phyloP scores from a whole-genome alignment of 1,284 basidiomycete genomes.

The Leucoagaricus sp. region DNA sequence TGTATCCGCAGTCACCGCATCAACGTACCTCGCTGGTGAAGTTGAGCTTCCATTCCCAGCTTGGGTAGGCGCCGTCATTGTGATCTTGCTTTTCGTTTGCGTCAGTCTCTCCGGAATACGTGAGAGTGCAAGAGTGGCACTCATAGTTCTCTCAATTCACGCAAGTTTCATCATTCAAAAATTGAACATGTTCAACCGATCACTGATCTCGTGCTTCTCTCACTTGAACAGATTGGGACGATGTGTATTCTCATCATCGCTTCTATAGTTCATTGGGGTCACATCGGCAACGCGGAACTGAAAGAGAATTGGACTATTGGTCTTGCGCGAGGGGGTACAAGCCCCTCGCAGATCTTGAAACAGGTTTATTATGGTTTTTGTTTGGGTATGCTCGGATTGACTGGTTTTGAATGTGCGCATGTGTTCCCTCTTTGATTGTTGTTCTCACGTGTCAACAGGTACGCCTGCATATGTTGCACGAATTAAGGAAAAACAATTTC shows the following conservation, averaged over 20 bases:
- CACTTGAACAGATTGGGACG: slow-evolving; percentile 48
- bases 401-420: slow-evolving; percentile 63
- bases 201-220: background rate
- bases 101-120: slow-evolving; percentile 60
- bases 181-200: too few relatives aligned
- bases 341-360: slow-evolving; percentile 35
- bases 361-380: slow-evolving; percentile 67
- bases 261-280: slow-evolving; percentile 51
- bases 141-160: slow-evolving; percentile 58
- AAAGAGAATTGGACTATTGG: slow-evolving; percentile 52
- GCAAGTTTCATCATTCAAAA: slow-evolving; percentile 36
- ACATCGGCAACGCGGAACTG: slow-evolving; percentile 48
- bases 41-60: slow-evolving; percentile 53
- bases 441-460: slow-evolving; percentile 34
- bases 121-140: slow-evolving; percentile 61
- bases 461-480: slow-evolving; percentile 64
- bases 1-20: slow-evolving; percentile 70
- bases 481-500: slow-evolving; percentile 55
- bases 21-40: slow-evolving; percentile 66
- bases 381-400: slow-evolving; percentile 67
- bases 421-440: slow-evolving; percentile 6
- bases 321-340: slow-evolving; percentile 27
- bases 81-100: slow-evolving; percentile 52
- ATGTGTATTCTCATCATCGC: slow-evolving; percentile 56
- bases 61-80: slow-evolving; percentile 48